phyloP scores from a whole-genome alignment of 495 filamentous ascomycete genomes.

The Xylaria telfairii region DNA sequence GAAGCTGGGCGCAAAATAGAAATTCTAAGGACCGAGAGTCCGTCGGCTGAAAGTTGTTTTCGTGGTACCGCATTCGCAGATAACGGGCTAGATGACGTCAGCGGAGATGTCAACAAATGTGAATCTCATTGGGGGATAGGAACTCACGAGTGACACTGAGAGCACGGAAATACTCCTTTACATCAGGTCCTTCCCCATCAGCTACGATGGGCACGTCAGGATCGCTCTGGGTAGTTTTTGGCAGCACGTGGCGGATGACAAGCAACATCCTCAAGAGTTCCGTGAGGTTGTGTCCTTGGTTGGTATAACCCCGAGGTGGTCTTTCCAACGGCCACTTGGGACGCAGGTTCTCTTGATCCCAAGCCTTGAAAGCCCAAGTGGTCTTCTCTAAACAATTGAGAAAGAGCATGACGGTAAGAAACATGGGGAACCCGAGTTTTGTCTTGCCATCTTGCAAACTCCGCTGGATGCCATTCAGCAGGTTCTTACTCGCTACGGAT shows the following conservation, averaged over 20 bases:
- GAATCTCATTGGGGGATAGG: neutral
- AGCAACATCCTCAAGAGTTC: constrained; percentile 77
- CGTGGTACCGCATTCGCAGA: constrained; percentile 48
- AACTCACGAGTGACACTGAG: constrained; percentile 66
- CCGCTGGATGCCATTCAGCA: constrained; percentile 78
- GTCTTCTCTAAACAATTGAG: constrained; percentile 83
- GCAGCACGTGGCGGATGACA: constrained; percentile 72
- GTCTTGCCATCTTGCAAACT: constrained; percentile 75
- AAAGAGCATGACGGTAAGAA: constrained; percentile 74
- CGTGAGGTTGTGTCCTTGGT: constrained; percentile 74
- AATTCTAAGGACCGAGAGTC: constrained; percentile 74
- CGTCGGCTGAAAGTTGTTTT: constrained; percentile 63
- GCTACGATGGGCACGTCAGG: constrained; percentile 61
- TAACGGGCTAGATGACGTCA: constrained; percentile 39
- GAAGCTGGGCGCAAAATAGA: constrained; percentile 66
- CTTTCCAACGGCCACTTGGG: constrained; percentile 75
- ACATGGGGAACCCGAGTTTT: constrained; percentile 73
- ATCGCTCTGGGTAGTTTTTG: constrained; percentile 60
- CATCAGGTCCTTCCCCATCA: constrained; percentile 58
- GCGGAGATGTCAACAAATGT: neutral
- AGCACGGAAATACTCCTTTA: constrained; percentile 65
- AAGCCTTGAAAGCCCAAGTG: constrained; percentile 80
- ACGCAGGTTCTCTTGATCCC: constrained; percentile 65
- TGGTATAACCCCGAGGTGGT: constrained; percentile 66
- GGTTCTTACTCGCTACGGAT: constrained; percentile 64